Base-by-base conservation (phyloP, 1,284 basidiomycete species). In the Moesziomyces globuligerus region DNA sequence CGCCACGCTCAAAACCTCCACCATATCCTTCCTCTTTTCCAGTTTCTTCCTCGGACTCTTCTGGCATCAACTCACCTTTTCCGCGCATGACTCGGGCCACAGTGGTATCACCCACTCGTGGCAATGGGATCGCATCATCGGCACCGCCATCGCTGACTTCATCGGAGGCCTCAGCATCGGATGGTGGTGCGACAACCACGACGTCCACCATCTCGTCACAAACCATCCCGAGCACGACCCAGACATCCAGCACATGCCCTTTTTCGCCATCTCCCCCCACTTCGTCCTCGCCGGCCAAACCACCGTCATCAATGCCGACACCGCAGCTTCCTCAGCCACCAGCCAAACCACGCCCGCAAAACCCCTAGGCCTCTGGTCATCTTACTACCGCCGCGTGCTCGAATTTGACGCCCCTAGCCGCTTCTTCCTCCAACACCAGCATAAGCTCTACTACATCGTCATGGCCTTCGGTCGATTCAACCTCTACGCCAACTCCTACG, bases 181-280 rank as follows among this genome's bases (percentile, higher is more conserved):
- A 37, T 99, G 95, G 96, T 99, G 95, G 95, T 93, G 94, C 57
- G 89, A 96, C 83, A 98, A 96, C 81, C 95, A 98, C 83, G 97
- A 98, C 78, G 89, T 96, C 47, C 95, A 98, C 85, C 95, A 98
- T 85, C 87, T 98, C 48, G 93, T 98, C 55, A 92, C 95, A 29
- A 98, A 98, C 79, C 94, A 98, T 78, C 94, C 94, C 4, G 91
- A 95, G 59, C 96, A 99, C 88, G 94, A 88, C 82, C 82, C 81
- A 9, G 94, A 94, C 79, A 94, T 94, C 68, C 90, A 95, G 83
- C 94, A 98, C 83, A 86, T 98, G 45, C 95, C 95, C 21, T 98
- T 98, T 86, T 91, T 99, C 78, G 95, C 94, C 65, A 93, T 97
- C 76, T 91, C 92, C 4, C 89, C 92, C 7, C 87, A 87, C 34